Base-by-base conservation (phyloP, 2,329 filamentous ascomycete genomes). In the Apiospora rasikravindrae region DNA sequence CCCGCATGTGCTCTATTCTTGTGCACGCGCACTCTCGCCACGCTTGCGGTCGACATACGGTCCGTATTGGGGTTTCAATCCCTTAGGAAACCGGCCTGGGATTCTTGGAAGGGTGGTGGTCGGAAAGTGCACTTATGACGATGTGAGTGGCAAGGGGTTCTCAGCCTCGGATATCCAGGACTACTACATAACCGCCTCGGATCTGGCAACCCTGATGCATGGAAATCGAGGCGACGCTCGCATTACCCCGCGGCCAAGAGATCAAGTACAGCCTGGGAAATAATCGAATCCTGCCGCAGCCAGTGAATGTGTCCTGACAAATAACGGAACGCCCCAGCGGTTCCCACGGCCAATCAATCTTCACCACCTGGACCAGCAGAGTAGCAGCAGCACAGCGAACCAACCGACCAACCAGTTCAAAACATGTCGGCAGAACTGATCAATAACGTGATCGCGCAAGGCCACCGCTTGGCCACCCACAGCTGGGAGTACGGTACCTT, bases 401-500 rank as follows among this genome's bases (percentile, higher is more conserved):
- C 26, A 1, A n/a, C 47, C 22, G n/a, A 37, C 26, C 14, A 29
- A 7, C 13, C 53, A 10, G 16, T 22, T 11, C 53, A 37, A 10
- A 37, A 10, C 53, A 61, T 61, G 53, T 61, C 53, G 6, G 26
- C 53, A 2, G 53, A 61, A 5, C 70, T 77, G n/a, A 73, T 78
- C 69, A 72, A 73, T 42, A 78, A 71, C 40, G 70, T 78, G 24
- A 77, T 78, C 64, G 69, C 74, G 2, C 77, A 78, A 70, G 77
- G 76, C 26, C 67, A 74, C 42, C 72, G 71, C 40, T 72, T 78
- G 53, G 77, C 77, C 22, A 75, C 75, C 14, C 77, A 78, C 67
- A 78, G 77, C 70, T 78, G 77, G 77, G 77, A 78, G 69, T 78
- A 75, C 57, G 77, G 77, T 33, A 70, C 76, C 1, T 78, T 78